Base-by-base conservation (phyloP, 371 early-diverging fungal species). In the Mortierella sp. region DNA sequence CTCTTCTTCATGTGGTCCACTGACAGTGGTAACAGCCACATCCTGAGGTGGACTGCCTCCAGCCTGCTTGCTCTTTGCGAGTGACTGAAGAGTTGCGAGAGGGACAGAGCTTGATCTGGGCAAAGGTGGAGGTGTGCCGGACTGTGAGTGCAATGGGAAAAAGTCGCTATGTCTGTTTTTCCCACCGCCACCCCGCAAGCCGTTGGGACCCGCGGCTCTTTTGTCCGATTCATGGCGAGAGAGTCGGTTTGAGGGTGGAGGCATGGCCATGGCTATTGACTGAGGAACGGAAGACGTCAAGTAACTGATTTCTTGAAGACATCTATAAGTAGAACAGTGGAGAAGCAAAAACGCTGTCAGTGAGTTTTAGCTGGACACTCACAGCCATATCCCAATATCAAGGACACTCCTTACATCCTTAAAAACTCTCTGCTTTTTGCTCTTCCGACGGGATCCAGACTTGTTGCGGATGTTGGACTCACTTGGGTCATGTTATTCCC, bases 401-500 rank as follows among this genome's bases (percentile, higher is more conserved):
- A 17, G 27, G 50, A 34, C 21, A 26, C 24, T 6, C 46, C 89
- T 72, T 85, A 92, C 94, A 88, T 87, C 84, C 91, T 92, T 56
- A 95, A 79, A 32, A 92, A 81, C 75, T 95, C 90, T 42, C 90
- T 83, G 71, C 90, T 93, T 56, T 89, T 85, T 52, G 87, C 82
- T 57, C 69, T 75, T 41, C 76, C 69, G 11, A 41, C 56, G 4
- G 56, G 76, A 49, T 75, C 76, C 30, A 60, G 34, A 57, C 50
- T 59, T 6, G 64, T 41, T 17, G 54, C 64, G 4, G 76, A 64
- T 19, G 64, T 64, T 39, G 76, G 69, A 51, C 76, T 75, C 53
- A 69, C 64, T 64, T 64, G 69, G 12, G 69, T 41, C 76, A 68
- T 64, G 28, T 26, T 75, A 24, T 56, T 56, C 31, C 76, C 64